Evolutionary conservation across 1,284 basidiomycete species (phyloP).

Genomic region (Sporisorium sorghi): DNA sequence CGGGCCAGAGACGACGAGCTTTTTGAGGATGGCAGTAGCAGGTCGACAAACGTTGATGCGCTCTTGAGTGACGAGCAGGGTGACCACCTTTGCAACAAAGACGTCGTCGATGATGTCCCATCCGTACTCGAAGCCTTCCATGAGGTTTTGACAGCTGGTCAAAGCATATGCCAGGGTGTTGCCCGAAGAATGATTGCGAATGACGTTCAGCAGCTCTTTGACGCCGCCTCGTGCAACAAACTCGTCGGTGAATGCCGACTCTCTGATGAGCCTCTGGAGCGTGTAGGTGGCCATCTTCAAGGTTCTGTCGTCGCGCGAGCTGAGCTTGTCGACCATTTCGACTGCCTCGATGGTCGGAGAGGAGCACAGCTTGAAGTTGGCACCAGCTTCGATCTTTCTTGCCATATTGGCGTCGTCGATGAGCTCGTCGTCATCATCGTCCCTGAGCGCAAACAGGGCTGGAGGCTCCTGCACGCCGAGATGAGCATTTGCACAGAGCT

Average conservation of each 20-base stretch:
- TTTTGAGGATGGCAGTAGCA: constrained; percentile 90
- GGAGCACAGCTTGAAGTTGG: constrained; percentile 75
- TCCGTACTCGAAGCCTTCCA: constrained; percentile 69
- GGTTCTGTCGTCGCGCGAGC: constrained; percentile 74
- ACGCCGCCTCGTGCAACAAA: constrained; percentile 82
- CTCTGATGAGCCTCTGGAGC: constrained; percentile 87
- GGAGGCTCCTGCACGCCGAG: constrained; percentile 85
- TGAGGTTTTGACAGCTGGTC: constrained; percentile 82
- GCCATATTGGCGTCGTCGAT: constrained; percentile 77
- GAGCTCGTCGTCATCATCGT: constrained; percentile 82
- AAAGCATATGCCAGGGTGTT: constrained; percentile 90
- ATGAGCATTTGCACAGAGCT: constrained; percentile 71
- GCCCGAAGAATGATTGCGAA: constrained; percentile 73
- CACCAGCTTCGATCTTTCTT: constrained; percentile 61
- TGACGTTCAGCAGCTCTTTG: constrained; percentile 55
- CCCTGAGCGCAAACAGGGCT: constrained; percentile 83
- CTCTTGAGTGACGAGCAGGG: constrained; percentile 75
- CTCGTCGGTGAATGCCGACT: constrained; percentile 86
- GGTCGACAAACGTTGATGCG: constrained; percentile 90
- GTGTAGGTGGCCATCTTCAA: constrained; percentile 80
- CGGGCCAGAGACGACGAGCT: constrained; percentile 74
- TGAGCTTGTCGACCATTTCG: constrained; percentile 81
- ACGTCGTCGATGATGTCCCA: constrained; percentile 79
- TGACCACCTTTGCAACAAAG: constrained; percentile 82
- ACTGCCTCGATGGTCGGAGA: constrained; percentile 83